phyloP scores from a whole-genome alignment of 2,329 filamentous ascomycete genomes.

The Ceratocystis alfenasii region DNA sequence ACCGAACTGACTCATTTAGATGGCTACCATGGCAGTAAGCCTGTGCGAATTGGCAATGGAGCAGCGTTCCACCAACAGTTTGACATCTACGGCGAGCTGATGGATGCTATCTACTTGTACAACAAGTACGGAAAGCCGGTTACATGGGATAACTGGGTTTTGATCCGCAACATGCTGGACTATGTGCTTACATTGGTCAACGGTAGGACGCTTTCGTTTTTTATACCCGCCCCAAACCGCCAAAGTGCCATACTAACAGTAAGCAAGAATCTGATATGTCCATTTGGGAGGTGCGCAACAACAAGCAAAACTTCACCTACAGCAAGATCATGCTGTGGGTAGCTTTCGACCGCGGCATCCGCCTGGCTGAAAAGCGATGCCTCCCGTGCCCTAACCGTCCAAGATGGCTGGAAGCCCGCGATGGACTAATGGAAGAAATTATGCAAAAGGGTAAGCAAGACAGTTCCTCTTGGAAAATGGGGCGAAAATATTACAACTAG shows the following conservation, averaged over 20 bases:
- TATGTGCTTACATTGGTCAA: slow-evolving; percentile 57
- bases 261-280: slow-evolving; percentile 59
- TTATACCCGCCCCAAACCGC: background rate
- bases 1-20: slow-evolving; percentile 56
- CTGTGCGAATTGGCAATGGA: slow-evolving; percentile 66
- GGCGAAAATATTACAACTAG: background rate
- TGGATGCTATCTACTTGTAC: slow-evolving; percentile 66
- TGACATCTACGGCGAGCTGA: slow-evolving; percentile 68
- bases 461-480: background rate
- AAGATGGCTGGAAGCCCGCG: slow-evolving; percentile 54
- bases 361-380: slow-evolving; percentile 61
- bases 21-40: slow-evolving; percentile 57
- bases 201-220: slow-evolving; percentile 29
- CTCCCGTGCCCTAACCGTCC: slow-evolving; percentile 59
- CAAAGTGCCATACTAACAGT: slow-evolving; percentile 18
- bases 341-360: slow-evolving; percentile 61
- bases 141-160: slow-evolving; percentile 64
- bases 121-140: slow-evolving; percentile 70
- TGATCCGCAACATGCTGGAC: slow-evolving; percentile 58
- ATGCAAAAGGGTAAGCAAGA: slow-evolving; percentile 51
- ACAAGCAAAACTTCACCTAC: slow-evolving; percentile 67
- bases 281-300: slow-evolving; percentile 69
- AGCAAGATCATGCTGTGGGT: slow-evolving; percentile 81
- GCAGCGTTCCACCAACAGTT: slow-evolving; percentile 66
- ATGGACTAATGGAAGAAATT: slow-evolving; percentile 59